These are phyloP conservation scores for Drechslerella dactyloides DNA, from an alignment of 2,329 filamentous ascomycete genomes.

Conservation along the genomic window DNA sequence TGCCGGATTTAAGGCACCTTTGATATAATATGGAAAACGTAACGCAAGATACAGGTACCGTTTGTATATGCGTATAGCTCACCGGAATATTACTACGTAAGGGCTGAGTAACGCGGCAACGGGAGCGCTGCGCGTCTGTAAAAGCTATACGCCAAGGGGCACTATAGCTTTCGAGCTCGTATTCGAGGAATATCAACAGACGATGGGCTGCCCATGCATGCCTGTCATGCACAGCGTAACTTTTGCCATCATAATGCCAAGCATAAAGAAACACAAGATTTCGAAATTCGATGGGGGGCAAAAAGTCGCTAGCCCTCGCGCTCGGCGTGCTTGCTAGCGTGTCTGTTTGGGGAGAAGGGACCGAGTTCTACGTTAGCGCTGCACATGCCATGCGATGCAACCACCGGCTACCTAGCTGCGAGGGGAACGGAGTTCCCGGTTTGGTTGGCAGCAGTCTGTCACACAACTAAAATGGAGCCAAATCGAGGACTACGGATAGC, in stretches of 20 bases:
- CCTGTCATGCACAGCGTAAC: too few relatives aligned
- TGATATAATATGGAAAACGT: too few relatives aligned
- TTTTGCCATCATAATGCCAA: constrained; percentile 31
- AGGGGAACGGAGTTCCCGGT: constrained; percentile 18
- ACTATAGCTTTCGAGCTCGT: constrained; percentile 26
- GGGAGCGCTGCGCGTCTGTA: constrained; percentile 25
- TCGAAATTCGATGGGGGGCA: not conserved
- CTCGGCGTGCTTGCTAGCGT: not conserved
- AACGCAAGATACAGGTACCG: too few relatives aligned
- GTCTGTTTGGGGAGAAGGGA: not conserved
- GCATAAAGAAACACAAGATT: constrained; percentile 36
- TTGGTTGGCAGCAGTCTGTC: constrained; percentile 30
- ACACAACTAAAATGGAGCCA: constrained; percentile 27
- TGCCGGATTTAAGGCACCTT: too few relatives aligned
- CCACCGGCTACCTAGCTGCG: constrained; percentile 17
- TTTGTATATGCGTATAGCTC: too few relatives aligned
- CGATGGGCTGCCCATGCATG: too few relatives aligned
- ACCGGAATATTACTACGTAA: too few relatives aligned
- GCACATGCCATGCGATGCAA: constrained; percentile 12
- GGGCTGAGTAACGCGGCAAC: not conserved
- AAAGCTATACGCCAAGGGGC: constrained; percentile 14
- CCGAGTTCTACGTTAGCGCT: constrained; percentile 12
- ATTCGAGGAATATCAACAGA: constrained; percentile 28
- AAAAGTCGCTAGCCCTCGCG: not conserved
- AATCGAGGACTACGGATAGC: constrained; percentile 13